phyloP scores from a whole-genome alignment of 2,329 filamentous ascomycete species.

The Colletotrichum magnum region DNA sequence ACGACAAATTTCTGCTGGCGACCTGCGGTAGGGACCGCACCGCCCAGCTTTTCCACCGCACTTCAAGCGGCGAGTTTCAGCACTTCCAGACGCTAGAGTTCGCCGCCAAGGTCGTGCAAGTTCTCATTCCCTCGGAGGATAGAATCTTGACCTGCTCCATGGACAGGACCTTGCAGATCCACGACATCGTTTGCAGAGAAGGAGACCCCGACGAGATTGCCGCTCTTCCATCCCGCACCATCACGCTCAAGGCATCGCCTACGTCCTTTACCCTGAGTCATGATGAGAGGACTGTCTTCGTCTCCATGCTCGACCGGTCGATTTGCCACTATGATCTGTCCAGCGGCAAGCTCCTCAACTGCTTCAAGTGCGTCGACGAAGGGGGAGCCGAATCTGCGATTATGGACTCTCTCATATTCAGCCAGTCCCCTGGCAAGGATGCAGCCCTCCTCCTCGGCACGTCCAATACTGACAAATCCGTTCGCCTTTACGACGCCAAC shows the following conservation, averaged over 20 bases:
- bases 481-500: constrained; percentile 87
- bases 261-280: constrained; percentile 83
- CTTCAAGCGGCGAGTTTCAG: constrained; percentile 71
- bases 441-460: constrained; percentile 83
- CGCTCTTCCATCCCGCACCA: constrained; percentile 81
- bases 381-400: constrained; percentile 86
- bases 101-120: constrained; percentile 84
- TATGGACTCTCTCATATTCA: constrained; percentile 82
- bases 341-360: constrained; percentile 77
- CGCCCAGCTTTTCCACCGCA: constrained; percentile 86
- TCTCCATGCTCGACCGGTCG: constrained; percentile 73
- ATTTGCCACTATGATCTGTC: constrained; percentile 74
- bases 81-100: constrained; percentile 96
- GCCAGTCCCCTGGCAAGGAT: constrained; percentile 66
- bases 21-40: constrained; percentile 91
- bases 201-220: constrained; percentile 76
- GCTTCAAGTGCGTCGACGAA: constrained; percentile 87
- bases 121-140: constrained; percentile 80
- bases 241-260: constrained; percentile 88
- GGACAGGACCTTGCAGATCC: constrained; percentile 88
- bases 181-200: constrained; percentile 82
- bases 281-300: constrained; percentile 71
- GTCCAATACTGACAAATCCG: constrained; percentile 95
- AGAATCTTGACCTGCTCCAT: constrained; percentile 88
- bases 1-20: constrained; percentile 77